phyloP scores from a whole-genome alignment of 2,329 filamentous ascomycete genomes.

The Xylogone sp. region DNA sequence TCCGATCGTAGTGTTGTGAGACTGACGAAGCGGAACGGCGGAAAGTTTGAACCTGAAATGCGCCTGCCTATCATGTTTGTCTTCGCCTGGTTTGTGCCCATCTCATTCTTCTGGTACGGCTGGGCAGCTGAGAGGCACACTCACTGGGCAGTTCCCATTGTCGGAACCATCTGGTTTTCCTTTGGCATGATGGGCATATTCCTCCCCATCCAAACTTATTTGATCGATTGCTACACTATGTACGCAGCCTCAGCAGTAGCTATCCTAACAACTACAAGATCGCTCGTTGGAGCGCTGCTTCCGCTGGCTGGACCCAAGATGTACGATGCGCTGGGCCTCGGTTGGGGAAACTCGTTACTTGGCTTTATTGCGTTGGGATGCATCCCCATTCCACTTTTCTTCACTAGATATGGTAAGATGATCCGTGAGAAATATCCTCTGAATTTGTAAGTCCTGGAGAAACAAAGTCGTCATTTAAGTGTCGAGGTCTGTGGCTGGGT shows the following conservation, averaged over 20 bases:
- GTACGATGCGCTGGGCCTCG: conserved; percentile 31
- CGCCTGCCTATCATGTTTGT: background rate
- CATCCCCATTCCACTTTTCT: too few species aligned
- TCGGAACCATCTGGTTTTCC: conserved; percentile 46
- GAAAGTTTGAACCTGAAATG: background rate
- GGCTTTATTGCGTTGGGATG: conserved; percentile 40
- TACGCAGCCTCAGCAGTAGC: conserved; percentile 46
- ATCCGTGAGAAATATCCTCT: too few species aligned
- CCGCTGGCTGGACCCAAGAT: conserved; percentile 32
- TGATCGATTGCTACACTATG: conserved; percentile 44
- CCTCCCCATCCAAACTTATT: conserved; percentile 35
- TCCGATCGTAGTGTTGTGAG: too few species aligned
- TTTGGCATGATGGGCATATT: conserved; percentile 32
- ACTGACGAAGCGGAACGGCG: background rate
- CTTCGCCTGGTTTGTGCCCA: background rate
- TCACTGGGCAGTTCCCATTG: conserved; percentile 51
- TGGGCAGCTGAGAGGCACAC: conserved; percentile 34
- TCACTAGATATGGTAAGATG: too few species aligned
- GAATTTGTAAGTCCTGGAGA: too few species aligned
- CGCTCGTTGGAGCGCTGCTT: conserved; percentile 25
- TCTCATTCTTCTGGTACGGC: conserved; percentile 1
- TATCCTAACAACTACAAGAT: conserved; percentile 34
- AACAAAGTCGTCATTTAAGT: too few species aligned
- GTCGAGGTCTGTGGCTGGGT: too few species aligned
- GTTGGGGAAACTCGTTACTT: conserved; percentile 38